These are phyloP conservation scores for Pythium folliculosum DNA, from an alignment of 352 stramenopile species.

Conservation along the genomic window DNA sequence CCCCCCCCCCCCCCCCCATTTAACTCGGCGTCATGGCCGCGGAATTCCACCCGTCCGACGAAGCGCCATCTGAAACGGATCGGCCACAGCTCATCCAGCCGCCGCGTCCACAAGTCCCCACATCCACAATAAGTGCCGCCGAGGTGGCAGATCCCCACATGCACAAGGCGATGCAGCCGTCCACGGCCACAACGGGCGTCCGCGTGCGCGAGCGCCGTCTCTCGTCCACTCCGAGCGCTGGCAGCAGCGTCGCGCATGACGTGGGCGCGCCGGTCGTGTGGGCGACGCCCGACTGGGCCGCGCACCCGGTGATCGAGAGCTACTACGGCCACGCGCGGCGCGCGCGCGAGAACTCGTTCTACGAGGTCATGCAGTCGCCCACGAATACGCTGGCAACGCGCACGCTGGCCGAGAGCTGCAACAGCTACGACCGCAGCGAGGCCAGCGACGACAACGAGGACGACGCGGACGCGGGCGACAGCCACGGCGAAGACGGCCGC, in stretches of 20 bases:
- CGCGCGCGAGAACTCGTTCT: conserved; percentile 68
- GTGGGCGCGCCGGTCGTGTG: conserved; percentile 60
- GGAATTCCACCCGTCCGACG: not conserved
- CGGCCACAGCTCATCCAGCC: conserved; percentile 10
- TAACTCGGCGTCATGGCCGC: not conserved
- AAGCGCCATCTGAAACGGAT: conserved; percentile 9
- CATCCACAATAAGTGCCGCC: not conserved
- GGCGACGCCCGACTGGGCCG: conserved; percentile 68
- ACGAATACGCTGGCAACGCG: conserved; percentile 53
- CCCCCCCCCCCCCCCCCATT: not conserved
- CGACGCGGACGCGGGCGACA: conserved; percentile 25
- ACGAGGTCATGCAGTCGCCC: conserved; percentile 84
- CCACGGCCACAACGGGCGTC: not conserved
- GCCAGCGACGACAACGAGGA: conserved; percentile 21
- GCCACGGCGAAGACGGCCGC: not conserved
- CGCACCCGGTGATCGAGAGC: conserved; percentile 78
- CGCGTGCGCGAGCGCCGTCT: conserved; percentile 21
- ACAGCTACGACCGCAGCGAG: conserved; percentile 42
- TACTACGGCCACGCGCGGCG: conserved; percentile 64
- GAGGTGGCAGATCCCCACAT: too few relatives aligned
- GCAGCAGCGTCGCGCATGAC: conserved; percentile 8
- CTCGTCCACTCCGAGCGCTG: conserved; percentile 16
- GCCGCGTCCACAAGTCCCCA: not conserved
- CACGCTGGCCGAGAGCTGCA: conserved; percentile 61
- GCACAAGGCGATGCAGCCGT: not conserved